A percentile compares a stretch with the other conserved stretches of the same genome.
These are phyloP conservation scores for Magnaporthiopsis rhizophila DNA, from an alignment of 2,329 filamentous ascomycete genomes.

Conservation along the genomic window DNA sequence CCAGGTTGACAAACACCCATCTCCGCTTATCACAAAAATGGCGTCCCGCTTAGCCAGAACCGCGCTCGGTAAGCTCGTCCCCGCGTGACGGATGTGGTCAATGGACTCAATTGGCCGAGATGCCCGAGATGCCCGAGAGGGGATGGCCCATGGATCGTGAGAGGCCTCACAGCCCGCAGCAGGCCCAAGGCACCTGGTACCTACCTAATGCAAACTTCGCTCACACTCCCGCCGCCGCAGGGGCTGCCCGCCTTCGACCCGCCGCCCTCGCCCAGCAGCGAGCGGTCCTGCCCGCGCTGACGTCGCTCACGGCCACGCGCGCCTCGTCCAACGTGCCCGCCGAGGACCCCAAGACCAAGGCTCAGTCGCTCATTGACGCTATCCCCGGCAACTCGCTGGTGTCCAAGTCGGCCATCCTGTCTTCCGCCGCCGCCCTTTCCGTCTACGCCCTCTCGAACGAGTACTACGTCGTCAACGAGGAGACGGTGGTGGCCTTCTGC, in stretches of 20 bases:
- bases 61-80: constrained; percentile 73
- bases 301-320: constrained; percentile 59
- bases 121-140: constrained; percentile 25
- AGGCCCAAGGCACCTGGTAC: background rate
- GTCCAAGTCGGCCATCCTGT: constrained; percentile 96
- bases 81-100: constrained; percentile 6
- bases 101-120: constrained; percentile 14
- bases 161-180: background rate
- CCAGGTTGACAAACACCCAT: constrained; percentile 25
- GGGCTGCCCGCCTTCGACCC: constrained; percentile 85
- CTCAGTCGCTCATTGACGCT: constrained; percentile 87
- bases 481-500: constrained; percentile 89
- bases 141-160: constrained; percentile 1
- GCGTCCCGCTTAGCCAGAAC: constrained; percentile 95
- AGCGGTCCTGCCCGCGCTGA: constrained; percentile 63
- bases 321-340: constrained; percentile 69
- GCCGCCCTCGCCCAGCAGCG: constrained; percentile 54
- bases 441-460: constrained; percentile 98
- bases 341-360: constrained; percentile 93
- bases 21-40: constrained; percentile 67
- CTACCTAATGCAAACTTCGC: constrained; percentile 7
- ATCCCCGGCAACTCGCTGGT: constrained; percentile 86
- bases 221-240: constrained; percentile 34
- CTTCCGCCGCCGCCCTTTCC: constrained; percentile 80
- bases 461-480: constrained; percentile 99